Percentiles rank a stretch among this genome's conserved stretches.
Evolutionary conservation across 1,284 basidiomycete species (phyloP).

Genomic region (Cutaneotrichosporon cyanovorans): DNA sequence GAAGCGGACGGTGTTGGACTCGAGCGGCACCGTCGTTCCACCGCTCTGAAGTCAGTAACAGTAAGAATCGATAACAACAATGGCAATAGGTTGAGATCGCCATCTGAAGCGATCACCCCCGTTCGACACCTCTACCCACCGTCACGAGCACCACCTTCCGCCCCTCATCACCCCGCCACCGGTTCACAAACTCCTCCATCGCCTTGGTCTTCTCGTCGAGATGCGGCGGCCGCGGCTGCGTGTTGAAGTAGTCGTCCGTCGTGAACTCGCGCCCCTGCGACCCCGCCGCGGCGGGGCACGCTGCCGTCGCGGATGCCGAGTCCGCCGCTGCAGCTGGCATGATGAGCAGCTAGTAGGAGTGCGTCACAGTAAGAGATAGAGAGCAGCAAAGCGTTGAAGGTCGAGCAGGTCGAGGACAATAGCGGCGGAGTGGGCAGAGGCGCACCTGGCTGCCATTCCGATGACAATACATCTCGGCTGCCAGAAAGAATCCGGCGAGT

Average conservation of each 20-base stretch:
- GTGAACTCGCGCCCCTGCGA: slow-evolving; percentile 53
- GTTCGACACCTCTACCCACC: slow-evolving; percentile 51
- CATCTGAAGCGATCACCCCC: no score
- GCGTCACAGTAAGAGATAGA: no score
- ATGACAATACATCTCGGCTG: no score
- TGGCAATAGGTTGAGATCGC: no score
- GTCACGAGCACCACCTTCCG: slow-evolving; percentile 88
- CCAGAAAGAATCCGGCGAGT: no score
- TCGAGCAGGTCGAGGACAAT: no score
- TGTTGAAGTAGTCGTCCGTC: slow-evolving; percentile 77
- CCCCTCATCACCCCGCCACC: slow-evolving; percentile 56
- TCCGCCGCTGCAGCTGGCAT: slow-evolving; percentile 2
- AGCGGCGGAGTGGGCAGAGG: no score
- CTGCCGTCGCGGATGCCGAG: neutral
- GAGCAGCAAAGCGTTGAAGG: no score
- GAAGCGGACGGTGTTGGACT: slow-evolving; percentile 97
- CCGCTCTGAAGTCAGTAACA: slow-evolving; percentile 62
- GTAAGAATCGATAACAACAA: no score
- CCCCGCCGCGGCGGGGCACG: neutral
- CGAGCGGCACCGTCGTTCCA: slow-evolving; percentile 88
- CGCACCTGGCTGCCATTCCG: no score
- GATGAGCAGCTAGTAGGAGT: neutral
- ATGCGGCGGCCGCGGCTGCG: slow-evolving; percentile 63
- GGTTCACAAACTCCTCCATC: slow-evolving; percentile 64
- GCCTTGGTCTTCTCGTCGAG: slow-evolving; percentile 59